These are phyloP conservation scores for Trichoderma sp. DNA, from an alignment of 2,329 filamentous ascomycete species.

Conservation along the genomic window DNA sequence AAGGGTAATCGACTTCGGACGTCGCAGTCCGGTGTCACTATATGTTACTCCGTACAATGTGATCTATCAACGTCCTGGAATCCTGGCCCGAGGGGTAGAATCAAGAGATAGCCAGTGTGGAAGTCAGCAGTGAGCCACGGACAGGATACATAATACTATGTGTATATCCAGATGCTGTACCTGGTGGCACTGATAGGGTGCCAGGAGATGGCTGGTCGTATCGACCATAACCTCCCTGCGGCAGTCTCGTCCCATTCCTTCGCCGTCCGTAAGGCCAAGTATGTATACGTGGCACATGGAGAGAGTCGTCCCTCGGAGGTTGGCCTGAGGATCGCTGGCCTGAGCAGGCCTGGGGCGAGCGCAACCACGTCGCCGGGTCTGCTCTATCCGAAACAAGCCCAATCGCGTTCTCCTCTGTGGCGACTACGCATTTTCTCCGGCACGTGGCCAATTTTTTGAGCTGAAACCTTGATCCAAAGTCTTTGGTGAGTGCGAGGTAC, in stretches of 20 bases:
- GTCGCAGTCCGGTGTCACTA: conserved; percentile 2
- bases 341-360: conserved; percentile 2
- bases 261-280: background rate
- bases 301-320: background rate
- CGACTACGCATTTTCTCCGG: background rate
- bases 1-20: conserved; percentile 21
- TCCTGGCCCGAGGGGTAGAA: background rate
- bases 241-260: background rate
- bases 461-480: conserved; percentile 1
- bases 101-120: background rate
- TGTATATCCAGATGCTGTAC: background rate
- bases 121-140: background rate
- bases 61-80: conserved; percentile 5
- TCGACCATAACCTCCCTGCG: background rate
- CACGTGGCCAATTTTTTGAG: background rate
- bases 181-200: background rate
- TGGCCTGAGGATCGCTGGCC: background rate
- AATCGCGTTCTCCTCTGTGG: background rate
- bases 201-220: background rate
- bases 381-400: background rate
- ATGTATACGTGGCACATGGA: background rate
- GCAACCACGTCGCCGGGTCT: background rate
- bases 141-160: background rate
- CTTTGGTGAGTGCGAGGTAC: background rate
- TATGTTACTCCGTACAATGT: conserved; percentile 6